A percentile compares a stretch with the other conserved stretches of the same genome.
These are phyloP conservation scores for Aspergillus japonicus DNA, from an alignment of 2,329 filamentous ascomycete genomes.

Conservation along the genomic window DNA sequence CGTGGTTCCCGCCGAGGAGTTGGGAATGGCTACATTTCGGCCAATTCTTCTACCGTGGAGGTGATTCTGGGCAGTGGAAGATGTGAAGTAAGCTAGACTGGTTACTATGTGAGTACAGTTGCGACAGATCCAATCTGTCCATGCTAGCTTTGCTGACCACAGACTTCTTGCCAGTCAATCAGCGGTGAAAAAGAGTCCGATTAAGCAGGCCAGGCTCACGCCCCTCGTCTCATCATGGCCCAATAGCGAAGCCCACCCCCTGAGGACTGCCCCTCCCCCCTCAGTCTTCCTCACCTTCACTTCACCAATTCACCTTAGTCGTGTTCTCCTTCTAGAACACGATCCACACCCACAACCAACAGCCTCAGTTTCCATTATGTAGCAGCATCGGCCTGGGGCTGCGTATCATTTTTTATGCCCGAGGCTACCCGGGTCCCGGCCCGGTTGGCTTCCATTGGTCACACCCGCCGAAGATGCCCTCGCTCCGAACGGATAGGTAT, in stretches of 20 bases:
- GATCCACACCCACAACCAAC: conserved; percentile 7
- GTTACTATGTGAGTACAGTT: too few relatives aligned
- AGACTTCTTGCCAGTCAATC: background rate
- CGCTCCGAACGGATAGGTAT: conserved; percentile 1
- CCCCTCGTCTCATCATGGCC: background rate
- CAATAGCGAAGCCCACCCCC: background rate
- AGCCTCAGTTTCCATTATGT: conserved; percentile 16
- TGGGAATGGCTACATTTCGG: background rate
- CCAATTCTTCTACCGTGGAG: background rate
- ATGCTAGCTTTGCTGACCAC: background rate
- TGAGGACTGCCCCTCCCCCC: background rate
- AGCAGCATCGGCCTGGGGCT: conserved; percentile 13
- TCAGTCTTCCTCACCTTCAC: too few relatives aligned
- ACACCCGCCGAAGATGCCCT: conserved; percentile 11
- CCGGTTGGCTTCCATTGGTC: conserved; percentile 18
- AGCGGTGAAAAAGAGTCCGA: background rate
- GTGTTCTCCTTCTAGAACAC: conserved; percentile 13
- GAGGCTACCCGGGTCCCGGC: conserved; percentile 19
- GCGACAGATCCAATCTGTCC: too few relatives aligned
- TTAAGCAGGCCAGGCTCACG: background rate
- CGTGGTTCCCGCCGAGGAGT: background rate
- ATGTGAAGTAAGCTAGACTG: background rate
- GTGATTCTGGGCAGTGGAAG: background rate
- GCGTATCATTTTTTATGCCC: conserved; percentile 11
- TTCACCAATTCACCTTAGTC: background rate